Evolutionary conservation across 495 filamentous ascomycete genomes (phyloP).

Genomic region (Penicillium bovifimosum): DNA sequence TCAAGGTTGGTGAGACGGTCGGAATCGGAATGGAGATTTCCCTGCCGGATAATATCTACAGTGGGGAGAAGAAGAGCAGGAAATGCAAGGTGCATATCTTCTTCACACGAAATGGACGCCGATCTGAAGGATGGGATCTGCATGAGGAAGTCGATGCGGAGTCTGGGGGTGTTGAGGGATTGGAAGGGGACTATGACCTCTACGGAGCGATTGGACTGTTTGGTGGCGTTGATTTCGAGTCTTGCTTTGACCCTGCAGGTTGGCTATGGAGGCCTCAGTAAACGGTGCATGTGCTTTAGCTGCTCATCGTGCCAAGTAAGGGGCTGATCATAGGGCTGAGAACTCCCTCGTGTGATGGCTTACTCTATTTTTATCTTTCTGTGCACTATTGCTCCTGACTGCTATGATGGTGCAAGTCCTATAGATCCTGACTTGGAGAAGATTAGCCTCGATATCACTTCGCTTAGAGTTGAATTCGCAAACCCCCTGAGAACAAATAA

Average conservation of each 20-base stretch:
- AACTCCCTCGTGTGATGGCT: not conserved
- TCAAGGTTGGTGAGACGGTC: conserved; percentile 50
- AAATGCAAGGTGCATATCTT: conserved; percentile 59
- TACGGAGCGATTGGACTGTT: conserved; percentile 75
- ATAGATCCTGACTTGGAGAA: not conserved
- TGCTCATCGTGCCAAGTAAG: conserved; percentile 11
- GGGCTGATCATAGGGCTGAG: conserved; percentile 15
- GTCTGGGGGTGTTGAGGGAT: conserved; percentile 60
- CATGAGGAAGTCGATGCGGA: conserved; percentile 75
- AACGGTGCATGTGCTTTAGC: not conserved
- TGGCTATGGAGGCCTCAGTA: conserved; percentile 38
- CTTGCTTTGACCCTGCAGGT: conserved; percentile 52
- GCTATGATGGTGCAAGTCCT: not conserved
- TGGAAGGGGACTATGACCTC: conserved; percentile 77
- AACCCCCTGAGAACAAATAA: not conserved
- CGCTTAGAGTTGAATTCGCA: not conserved
- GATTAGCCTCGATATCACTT: not conserved
- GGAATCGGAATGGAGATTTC: conserved; percentile 69
- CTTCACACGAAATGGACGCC: conserved; percentile 66
- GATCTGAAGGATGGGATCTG: conserved; percentile 67
- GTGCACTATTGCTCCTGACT: not conserved
- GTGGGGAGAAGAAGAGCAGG: conserved; percentile 11
- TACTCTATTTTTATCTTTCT: not conserved
- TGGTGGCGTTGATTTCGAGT: conserved; percentile 66
- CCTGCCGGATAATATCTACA: conserved; percentile 19